Base-by-base conservation (phyloP, 371 early-diverging fungal species). In the Rhizopus arrhizus region DNA sequence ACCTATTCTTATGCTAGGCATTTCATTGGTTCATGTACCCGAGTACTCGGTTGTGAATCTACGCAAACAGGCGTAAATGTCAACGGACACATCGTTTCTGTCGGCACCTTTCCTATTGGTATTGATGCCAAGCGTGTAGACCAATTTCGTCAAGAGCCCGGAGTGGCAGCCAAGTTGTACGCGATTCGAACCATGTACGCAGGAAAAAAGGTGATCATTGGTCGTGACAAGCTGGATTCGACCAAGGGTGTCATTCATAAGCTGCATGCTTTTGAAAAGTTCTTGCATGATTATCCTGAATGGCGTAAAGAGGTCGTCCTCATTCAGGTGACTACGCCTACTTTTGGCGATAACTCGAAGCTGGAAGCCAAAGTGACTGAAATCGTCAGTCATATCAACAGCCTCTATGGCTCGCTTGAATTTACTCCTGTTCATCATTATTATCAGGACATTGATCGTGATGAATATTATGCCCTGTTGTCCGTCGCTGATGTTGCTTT, bases 191-290 rank as follows among this genome's bases (percentile, higher is more conserved):
- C 22, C 22, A 22, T 22, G 22, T 22, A 22, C 22, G 22, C 22
- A 22, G 22, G 22, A 22, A 22, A 89, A 53, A 93, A 93, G 66
- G 80, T 99, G 5, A 88, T 97, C 63, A 94, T 99, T 6, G 99
- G 99, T 31, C 98, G 99, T 7, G 99, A 99, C 70, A 89, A 99
- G 53, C 84, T 99, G 49, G 99, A 99, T 77, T 99, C 99, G 72
- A 99, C 99, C 81, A 99, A 99, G 80, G 99, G 99, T 51, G 99
- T 99, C 28, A 99, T 99, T 10, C 98, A 99, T 68, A 77, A 97
- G 46, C 78, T 99, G 62, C 91, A 93, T 68, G 99, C 97, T 5
- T 89, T 97, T 55, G 97, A 99, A 70, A 86, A 91, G 34, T 97
- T 99, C 64, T 76, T 99, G 48, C 79, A 85, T 38, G 80, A 89